Evolutionary conservation across 2,329 filamentous ascomycete species (phyloP), one percentile per base, ranked within the genome.

Genomic region (Rasamsonia emersonii): DNA sequence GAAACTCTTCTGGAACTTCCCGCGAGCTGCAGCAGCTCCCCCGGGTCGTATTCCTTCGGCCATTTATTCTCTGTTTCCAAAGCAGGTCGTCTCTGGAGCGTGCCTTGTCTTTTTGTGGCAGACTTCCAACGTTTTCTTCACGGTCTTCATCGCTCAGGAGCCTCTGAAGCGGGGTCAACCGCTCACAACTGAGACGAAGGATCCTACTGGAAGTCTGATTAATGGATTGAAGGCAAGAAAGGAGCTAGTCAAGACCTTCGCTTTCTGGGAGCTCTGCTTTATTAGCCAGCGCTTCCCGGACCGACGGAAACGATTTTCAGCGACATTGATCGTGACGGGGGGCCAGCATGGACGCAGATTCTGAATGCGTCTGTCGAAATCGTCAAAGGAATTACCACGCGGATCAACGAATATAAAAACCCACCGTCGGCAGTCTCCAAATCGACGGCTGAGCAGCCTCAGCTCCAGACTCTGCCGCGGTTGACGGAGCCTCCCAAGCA

Each of bases 171-270:
- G 83, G 44, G 79, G 73, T n/a, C 74, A 79, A 47, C 86, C 88
- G 3, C 71, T 96, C 35, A 94, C 86, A 0, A 73, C 74, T 11
- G 83, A 89, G 44, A 84, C 86, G 10, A 91, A 84, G 51, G 88
- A 95, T 56, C 85, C 89, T 1, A 96, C 94, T 49, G 86, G 86
- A 20, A 94, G 84, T 52, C 67, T 96, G 17, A 57, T 96, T 29
- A 86, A 79, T 35, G 89, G 89, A 0, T 58, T 96, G 27, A 88
- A 79, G 53, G 80, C 80, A 42, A 91, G 86, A 61, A 91, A 89
- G 56, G 69, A 84, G 6, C 68, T 83, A 7, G 77, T 84, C 38
- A 79, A 75, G 72, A 73, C 77, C 1, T 93, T 93, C 55, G 88
- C 89, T 10, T 82, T 93, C 58, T 94, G 88, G 88, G 89, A 96